These are phyloP conservation scores for Pinguiococcus pyrenoidosus DNA, from an alignment of 108 stramenopile species.

Conservation along the genomic window DNA sequence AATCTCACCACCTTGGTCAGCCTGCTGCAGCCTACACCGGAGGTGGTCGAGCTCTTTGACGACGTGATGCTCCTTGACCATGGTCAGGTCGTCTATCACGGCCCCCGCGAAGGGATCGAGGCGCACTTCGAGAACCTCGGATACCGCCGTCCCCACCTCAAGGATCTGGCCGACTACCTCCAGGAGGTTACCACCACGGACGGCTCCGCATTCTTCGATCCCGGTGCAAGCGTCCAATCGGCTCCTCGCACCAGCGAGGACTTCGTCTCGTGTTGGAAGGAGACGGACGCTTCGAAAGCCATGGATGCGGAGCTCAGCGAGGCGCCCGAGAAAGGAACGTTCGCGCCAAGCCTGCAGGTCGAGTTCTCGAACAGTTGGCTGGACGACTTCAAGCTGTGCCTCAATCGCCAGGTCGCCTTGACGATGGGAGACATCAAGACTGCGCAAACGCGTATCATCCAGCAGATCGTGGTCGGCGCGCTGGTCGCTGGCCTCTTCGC, in stretches of 20 bases:
- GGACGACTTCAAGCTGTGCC: conserved; percentile 21
- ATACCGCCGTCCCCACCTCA: conserved; percentile 48
- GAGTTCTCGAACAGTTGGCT: background rate
- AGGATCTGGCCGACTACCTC: conserved; percentile 59
- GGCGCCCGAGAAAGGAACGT: conserved; percentile 1
- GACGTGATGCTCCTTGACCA: conserved; percentile 62
- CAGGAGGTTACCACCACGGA: conserved; percentile 14
- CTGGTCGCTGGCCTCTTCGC: conserved; percentile 4
- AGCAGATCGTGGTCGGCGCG: background rate
- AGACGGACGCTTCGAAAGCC: conserved; percentile 4
- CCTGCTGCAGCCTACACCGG: conserved; percentile 72
- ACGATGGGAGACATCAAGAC: background rate
- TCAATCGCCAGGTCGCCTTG: conserved; percentile 4
- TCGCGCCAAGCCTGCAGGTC: background rate
- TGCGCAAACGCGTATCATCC: background rate
- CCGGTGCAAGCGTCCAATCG: background rate
- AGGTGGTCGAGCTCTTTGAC: conserved; percentile 81
- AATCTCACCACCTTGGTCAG: conserved; percentile 41
- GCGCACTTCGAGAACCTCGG: conserved; percentile 47
- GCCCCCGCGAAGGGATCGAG: conserved; percentile 50
- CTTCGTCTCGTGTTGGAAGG: background rate
- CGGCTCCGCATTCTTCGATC: background rate
- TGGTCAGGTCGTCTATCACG: conserved; percentile 65
- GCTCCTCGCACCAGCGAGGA: background rate
- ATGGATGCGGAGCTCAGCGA: conserved; percentile 6